Conservation (phyloP, 768 basidiomycete genomes). For the Phlebiopsis flavidoalba region DNA sequence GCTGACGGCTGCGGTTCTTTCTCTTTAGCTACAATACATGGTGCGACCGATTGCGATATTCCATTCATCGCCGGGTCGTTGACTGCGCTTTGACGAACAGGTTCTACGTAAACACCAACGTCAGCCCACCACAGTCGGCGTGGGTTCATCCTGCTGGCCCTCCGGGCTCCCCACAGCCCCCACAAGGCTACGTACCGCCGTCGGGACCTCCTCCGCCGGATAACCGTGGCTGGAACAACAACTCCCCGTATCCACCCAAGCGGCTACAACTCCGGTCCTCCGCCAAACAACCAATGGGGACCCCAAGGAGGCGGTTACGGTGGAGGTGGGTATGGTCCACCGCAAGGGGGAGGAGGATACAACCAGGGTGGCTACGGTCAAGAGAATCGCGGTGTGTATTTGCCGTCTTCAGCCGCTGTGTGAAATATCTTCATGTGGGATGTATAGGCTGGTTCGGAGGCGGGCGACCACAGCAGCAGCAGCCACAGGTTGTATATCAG, state of each 20-base stretch:
- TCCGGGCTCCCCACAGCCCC: conserved; percentile 28
- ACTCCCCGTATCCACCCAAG: conserved; percentile 28
- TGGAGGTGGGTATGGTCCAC: conserved; percentile 16
- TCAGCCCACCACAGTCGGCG: conserved; percentile 55
- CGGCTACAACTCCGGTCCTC: conserved; percentile 22
- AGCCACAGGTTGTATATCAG: conserved; percentile 32
- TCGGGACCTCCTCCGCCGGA: conserved; percentile 41
- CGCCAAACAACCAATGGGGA: conserved; percentile 18
- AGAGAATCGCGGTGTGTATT: conserved; percentile 7
- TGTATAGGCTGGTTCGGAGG: conserved; percentile 29
- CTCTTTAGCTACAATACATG: conserved; percentile 55
- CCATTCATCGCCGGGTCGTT: not conserved
- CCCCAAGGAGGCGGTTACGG: conserved; percentile 20
- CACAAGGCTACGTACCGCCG: conserved; percentile 27
- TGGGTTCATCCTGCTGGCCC: conserved; percentile 72
- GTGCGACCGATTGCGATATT: conserved; percentile 30
- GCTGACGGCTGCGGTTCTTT: conserved; percentile 16
- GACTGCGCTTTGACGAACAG: conserved; percentile 29
- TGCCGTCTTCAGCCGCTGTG: not conserved
- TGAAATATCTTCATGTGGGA: not conserved
- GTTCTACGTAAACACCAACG: conserved; percentile 73
- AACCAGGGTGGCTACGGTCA: conserved; percentile 1
- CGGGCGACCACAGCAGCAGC: conserved; percentile 24
- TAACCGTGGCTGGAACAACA: conserved; percentile 25
- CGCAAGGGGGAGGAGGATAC: conserved; percentile 15